These are phyloP conservation scores for Cytospora mali DNA, from an alignment of 2,329 filamentous ascomycete species.

Conservation along the genomic window DNA sequence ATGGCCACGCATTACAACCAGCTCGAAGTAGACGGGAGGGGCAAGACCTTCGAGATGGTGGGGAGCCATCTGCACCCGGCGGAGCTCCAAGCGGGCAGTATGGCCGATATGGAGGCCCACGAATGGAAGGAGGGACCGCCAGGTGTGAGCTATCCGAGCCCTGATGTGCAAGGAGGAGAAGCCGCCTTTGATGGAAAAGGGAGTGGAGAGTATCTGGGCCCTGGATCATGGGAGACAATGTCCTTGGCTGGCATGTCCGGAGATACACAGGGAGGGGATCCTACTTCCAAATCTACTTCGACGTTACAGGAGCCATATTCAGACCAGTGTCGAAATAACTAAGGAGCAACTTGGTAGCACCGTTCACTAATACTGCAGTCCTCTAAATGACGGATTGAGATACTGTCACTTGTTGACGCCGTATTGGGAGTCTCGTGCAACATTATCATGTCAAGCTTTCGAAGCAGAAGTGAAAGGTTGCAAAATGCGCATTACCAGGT, in stretches of 20 bases:
- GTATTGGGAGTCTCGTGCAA: not conserved
- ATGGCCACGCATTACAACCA: conserved; percentile 24
- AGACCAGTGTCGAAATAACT: not conserved
- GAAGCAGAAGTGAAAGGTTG: not conserved
- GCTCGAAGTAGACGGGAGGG: conserved; percentile 19
- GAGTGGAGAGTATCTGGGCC: not conserved
- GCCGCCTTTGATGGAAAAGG: not conserved
- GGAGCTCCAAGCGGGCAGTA: conserved; percentile 24
- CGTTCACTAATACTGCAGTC: not conserved
- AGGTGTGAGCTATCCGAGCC: conserved; percentile 1
- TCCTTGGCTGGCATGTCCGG: conserved; percentile 5
- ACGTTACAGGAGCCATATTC: not conserved
- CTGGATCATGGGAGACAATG: conserved; percentile 6
- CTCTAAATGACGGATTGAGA: not conserved
- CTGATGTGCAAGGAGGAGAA: not conserved
- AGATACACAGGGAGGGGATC: not conserved
- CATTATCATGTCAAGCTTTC: not conserved
- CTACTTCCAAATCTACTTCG: not conserved
- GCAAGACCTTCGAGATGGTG: conserved; percentile 7
- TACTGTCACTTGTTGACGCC: not conserved
- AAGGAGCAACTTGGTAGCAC: not conserved
- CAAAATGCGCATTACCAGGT: not conserved
- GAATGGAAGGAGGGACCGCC: not conserved
- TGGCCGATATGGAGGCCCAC: conserved; percentile 16
- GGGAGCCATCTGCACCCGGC: conserved; percentile 17